These are phyloP conservation scores for Phytopythium cucurbitacearum DNA, from an alignment of 352 stramenopile genomes.

Conservation along the genomic window DNA sequence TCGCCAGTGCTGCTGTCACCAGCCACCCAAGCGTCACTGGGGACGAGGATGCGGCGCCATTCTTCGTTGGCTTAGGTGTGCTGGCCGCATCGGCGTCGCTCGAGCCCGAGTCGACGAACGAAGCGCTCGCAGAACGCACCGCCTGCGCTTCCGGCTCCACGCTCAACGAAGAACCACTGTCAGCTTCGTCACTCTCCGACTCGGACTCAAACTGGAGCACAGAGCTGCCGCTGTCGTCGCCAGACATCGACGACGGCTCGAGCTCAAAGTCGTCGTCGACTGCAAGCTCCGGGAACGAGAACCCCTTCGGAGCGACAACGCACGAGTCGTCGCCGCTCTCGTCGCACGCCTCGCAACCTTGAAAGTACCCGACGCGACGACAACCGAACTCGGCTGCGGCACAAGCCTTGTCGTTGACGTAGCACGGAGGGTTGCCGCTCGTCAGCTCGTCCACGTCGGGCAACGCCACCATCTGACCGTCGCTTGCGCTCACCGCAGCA, in stretches of 20 bases:
- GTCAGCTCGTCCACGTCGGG: constrained; percentile 35
- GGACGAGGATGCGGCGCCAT: no score
- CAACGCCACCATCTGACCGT: constrained; percentile 41
- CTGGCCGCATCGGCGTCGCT: no score
- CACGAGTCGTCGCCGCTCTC: constrained; percentile 13
- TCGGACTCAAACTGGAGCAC: no score
- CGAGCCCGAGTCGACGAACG: no score
- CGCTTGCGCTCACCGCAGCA: constrained; percentile 16
- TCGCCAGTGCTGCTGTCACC: no score
- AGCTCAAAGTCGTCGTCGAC: not conserved
- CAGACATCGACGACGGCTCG: not conserved
- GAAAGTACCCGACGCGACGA: constrained; percentile 49
- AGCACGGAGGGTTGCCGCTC: constrained; percentile 52
- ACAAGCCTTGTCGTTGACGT: constrained; percentile 53
- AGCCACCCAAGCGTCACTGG: no score
- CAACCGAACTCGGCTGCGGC: constrained; percentile 45
- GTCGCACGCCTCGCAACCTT: constrained; percentile 53
- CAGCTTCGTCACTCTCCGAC: no score
- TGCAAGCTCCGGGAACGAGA: constrained; percentile 1
- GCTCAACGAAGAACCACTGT: no score
- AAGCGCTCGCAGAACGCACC: no score
- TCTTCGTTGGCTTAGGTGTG: no score
- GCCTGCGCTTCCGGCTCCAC: no score
- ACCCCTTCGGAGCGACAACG: not conserved
- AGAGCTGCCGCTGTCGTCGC: not conserved